Evolutionary conservation across 2,329 filamentous ascomycete species (phyloP), one percentile per base, ranked within the genome.

Genomic region (Beauveria medogensis): DNA sequence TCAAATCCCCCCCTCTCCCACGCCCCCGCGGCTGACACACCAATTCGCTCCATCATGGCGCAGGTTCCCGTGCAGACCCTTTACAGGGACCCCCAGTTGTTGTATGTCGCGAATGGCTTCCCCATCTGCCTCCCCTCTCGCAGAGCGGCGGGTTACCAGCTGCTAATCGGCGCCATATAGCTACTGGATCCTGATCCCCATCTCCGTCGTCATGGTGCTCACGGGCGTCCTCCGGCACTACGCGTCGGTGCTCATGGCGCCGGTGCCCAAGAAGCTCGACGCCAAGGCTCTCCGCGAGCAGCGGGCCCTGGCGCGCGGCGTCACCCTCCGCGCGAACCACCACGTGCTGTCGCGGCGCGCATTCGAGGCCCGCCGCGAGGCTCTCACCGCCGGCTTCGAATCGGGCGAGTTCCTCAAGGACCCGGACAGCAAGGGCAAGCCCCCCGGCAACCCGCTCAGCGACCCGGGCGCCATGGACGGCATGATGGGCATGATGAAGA

Each of bases 401-500:
- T 88, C 85, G 26, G 94, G 95, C 53, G 84, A 84, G 40, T 99
- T 92, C 72, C 80, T 99, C 53, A 97, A 96, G 72, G 90, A 95
- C 65, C 92, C 92, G 2, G 90, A 94, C 59, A 85, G 81, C 69
- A 87, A 89, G 71, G 92, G 92, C 57, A 90, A 97, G 76, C 89
- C 92, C 3, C 88, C 92, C 22, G 86, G 91, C 43, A 99, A 97
- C 76, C 94, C 94, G 4, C 92, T 99, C 85, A 90, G 89, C 12
- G 94, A 99, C 73, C 95, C 95, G 24, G 89, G 89, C 53, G 91
- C 91, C 62, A 99, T 99, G 94, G 95, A 99, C 72, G 93, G 92
- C 67, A 99, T 99, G 94, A 99, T 99, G 94, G 93, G 94, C 67
- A 96, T 96, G 91, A 96, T 99, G 91, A 99, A 99, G 84, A 92